A percentile compares a stretch with the other conserved stretches of the same genome.
Conservation (phyloP, 192 early-diverging fungal species). For the Martensiomyces pterosporus region DNA sequence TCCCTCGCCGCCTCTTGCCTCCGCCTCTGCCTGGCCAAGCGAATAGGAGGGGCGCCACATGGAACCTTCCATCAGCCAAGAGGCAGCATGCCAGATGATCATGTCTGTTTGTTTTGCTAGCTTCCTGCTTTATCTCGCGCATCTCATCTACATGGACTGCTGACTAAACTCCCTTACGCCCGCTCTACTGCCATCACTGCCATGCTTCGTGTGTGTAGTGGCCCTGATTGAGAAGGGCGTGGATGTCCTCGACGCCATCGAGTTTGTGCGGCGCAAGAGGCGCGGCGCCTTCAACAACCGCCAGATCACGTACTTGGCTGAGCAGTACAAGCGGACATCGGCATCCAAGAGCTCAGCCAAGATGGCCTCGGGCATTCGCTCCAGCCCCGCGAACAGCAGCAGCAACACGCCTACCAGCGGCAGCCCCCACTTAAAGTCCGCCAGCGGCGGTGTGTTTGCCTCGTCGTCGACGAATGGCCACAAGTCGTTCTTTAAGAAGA, state of each 20-base stretch:
- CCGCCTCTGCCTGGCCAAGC: no score
- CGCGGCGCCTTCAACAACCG: slow-evolving; percentile 77
- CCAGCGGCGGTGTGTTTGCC: neutral
- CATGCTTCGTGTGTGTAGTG: no score
- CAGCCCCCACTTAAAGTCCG: neutral
- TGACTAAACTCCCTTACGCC: no score
- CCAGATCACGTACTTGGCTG: slow-evolving; percentile 65
- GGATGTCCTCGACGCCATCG: slow-evolving; percentile 70
- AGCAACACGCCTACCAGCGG: neutral
- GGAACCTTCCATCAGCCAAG: no score
- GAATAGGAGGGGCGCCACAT: no score
- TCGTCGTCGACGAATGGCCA: slow-evolving; percentile 14
- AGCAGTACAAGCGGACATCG: slow-evolving; percentile 44
- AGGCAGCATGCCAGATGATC: no score
- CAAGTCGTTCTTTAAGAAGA: slow-evolving; percentile 47
- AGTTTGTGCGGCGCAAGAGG: slow-evolving; percentile 67
- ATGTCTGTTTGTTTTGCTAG: neutral
- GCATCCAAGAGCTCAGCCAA: slow-evolving; percentile 28
- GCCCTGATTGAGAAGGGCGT: slow-evolving; percentile 76
- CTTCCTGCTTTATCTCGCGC: no score
- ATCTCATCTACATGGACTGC: no score
- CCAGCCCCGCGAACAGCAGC: slow-evolving; percentile 16
- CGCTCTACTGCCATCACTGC: no score
- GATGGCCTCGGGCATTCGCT: slow-evolving; percentile 16
- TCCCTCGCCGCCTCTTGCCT: no score